These are phyloP conservation scores for Lepiota brunneoincarnata DNA, from an alignment of 768 basidiomycete genomes.

Conservation along the genomic window DNA sequence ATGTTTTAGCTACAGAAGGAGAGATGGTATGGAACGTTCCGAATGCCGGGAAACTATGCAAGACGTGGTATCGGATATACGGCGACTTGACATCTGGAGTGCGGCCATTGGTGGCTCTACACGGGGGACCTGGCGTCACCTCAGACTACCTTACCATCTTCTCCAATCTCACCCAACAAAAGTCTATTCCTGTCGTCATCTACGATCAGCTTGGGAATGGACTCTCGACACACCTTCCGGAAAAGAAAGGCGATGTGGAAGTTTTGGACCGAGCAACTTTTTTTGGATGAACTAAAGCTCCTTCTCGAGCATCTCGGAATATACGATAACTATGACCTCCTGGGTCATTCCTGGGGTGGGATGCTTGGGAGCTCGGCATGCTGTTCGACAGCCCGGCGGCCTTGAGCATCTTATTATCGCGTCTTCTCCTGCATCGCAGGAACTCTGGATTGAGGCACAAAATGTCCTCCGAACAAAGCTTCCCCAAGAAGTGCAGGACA, in stretches of 20 bases:
- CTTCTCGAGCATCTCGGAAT: conserved; percentile 43
- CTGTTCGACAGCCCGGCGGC: conserved; percentile 38
- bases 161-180: conserved; percentile 32
- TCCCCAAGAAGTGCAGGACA: conserved; percentile 37
- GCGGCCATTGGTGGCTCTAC: conserved; percentile 47
- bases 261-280: conserved; percentile 52
- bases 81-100: conserved; percentile 36
- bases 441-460: conserved; percentile 32
- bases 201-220: conserved; percentile 59
- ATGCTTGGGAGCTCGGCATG: conserved; percentile 44
- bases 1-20: not conserved
- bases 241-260: conserved; percentile 37
- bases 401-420: conserved; percentile 44
- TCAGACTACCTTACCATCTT: conserved; percentile 39
- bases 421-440: conserved; percentile 42
- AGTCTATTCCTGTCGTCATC: conserved; percentile 44
- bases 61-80: conserved; percentile 52
- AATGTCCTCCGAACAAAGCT: conserved; percentile 20
- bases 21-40: conserved; percentile 5
- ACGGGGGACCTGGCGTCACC: conserved; percentile 52
- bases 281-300: conserved; percentile 49
- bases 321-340: conserved; percentile 38
- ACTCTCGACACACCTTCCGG: conserved; percentile 50
- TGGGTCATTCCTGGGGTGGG: conserved; percentile 53
- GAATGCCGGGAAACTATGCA: conserved; percentile 7